phyloP scores from a whole-genome alignment of 1,284 basidiomycete genomes.

The Leccinum fuscescens region DNA sequence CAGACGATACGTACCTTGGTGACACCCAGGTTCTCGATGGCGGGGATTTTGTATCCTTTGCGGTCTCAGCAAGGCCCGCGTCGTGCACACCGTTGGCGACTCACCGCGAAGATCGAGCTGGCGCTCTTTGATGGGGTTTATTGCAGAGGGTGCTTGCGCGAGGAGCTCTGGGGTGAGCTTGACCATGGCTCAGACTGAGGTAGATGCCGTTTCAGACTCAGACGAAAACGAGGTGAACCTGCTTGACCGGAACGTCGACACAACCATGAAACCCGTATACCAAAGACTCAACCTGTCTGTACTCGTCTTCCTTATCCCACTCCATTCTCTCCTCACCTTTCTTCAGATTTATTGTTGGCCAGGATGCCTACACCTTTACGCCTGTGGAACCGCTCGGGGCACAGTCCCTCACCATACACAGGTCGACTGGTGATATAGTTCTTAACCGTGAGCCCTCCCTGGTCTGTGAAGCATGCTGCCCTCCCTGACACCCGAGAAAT shows the following conservation, averaged over 20 bases:
- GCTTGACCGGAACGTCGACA: conserved; percentile 12
- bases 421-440: conserved; percentile 68
- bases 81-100: conserved; percentile 31
- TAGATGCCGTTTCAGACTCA: conserved; percentile 46
- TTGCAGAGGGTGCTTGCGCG: conserved; percentile 69
- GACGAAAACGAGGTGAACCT: conserved; percentile 35
- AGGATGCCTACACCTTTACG: conserved; percentile 75
- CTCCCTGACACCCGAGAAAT: conserved; percentile 7
- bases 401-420: conserved; percentile 67
- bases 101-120: conserved; percentile 92
- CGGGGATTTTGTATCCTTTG: conserved; percentile 92
- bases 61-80: conserved; percentile 26
- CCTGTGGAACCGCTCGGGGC: conserved; percentile 62
- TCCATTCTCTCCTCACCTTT: conserved; percentile 4
- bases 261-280: conserved; percentile 60
- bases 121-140: conserved; percentile 92
- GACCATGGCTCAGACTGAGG: conserved; percentile 47
- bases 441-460: conserved; percentile 55
- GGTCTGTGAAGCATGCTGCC: not conserved
- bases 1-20: conserved; percentile 63
- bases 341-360: conserved; percentile 60
- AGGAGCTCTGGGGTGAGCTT: conserved; percentile 94
- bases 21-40: conserved; percentile 99
- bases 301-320: not conserved
- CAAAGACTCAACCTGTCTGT: conserved; percentile 68